Percentiles rank a stretch among this genome's conserved stretches.
These are phyloP conservation scores for Pestalotiopsis sp. DNA, from an alignment of 2,329 filamentous ascomycete species.

Conservation along the genomic window DNA sequence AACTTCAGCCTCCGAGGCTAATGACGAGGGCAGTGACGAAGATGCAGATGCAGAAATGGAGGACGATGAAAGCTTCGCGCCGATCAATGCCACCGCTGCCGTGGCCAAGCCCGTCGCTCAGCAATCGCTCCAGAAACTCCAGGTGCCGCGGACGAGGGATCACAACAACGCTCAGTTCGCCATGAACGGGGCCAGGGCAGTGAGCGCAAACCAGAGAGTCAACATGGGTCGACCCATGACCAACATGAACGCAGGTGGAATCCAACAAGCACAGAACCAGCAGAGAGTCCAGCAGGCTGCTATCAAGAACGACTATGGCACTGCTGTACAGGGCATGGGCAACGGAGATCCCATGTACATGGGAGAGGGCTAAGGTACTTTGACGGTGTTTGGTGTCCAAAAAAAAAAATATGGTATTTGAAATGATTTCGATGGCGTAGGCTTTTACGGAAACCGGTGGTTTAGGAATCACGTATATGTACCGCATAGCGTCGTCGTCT, in stretches of 20 bases:
- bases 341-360: conserved; percentile 55
- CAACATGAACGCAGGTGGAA: conserved; percentile 40
- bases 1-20: conserved; percentile 39
- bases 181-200: conserved; percentile 42
- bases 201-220: conserved; percentile 39
- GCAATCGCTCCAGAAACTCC: conserved; percentile 42
- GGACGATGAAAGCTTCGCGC: conserved; percentile 57
- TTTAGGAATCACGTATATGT: neutral
- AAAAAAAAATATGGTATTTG: neutral
- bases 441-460: neutral
- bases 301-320: conserved; percentile 39
- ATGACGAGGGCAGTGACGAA: conserved; percentile 50
- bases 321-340: conserved; percentile 48
- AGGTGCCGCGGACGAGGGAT: conserved; percentile 44
- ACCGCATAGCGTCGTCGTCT: neutral
- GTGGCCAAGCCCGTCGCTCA: conserved; percentile 33
- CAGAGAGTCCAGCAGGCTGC: conserved; percentile 15
- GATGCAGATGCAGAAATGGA: conserved; percentile 55
- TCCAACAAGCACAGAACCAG: conserved; percentile 37
- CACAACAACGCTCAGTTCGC: conserved; percentile 43
- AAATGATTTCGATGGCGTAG: neutral
- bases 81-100: conserved; percentile 45
- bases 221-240: conserved; percentile 48
- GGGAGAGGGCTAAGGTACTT: conserved; percentile 35
- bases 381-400: neutral